Base-by-base conservation (phyloP, 495 filamentous ascomycete genomes). In the Aspergillus cavernicola region DNA sequence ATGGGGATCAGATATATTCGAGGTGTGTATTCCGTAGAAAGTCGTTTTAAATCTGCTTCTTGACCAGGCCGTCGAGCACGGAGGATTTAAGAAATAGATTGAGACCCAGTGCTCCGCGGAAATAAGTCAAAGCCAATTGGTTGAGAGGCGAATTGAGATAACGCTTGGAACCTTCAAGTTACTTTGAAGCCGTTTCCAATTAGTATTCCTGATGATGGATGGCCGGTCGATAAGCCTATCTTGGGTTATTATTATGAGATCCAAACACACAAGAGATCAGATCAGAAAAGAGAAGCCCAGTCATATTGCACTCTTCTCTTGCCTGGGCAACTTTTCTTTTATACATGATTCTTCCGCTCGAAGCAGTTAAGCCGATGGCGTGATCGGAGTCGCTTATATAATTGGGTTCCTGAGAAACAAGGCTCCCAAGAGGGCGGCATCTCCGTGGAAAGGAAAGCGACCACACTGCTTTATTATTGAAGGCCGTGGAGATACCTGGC, bases 341-440 rank as follows among this genome's bases (percentile, higher is more conserved):
- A 56, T 52, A 56, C 47, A 55, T 52, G 36, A 52, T 43, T 53
- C 20, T 10, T 57, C 57, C 50, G 55, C n/a, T n/a, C n/a, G n/a
- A 66, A 48, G 59, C 50, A 58, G 63, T 59, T 62, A 66, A 57
- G 26, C 28, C 41, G 50, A 61, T 60, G 55, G 60, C 63, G 61
- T 60, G 57, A 58, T 64, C 33, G 28, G 10, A 18, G 11, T 9
- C 8, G 56, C 56, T 57, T 62, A 57, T 44, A 41, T 63, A 56
- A 63, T 29, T 46, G 31, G 5, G 15, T 31, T 41, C 51, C 51
- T 46, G 20, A 53, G 32, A 12, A 43, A 44, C n/a, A 12, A 36
- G 50, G 39, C 38, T 22, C 9, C n/a, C 4, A 50, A 50, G 1
- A 50, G 20, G 10, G 12, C 0, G 4, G 18, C 26, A 38, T 50